Base-by-base conservation (phyloP, 192 early-diverging fungal species). In the Martensiomyces pterosporus region DNA sequence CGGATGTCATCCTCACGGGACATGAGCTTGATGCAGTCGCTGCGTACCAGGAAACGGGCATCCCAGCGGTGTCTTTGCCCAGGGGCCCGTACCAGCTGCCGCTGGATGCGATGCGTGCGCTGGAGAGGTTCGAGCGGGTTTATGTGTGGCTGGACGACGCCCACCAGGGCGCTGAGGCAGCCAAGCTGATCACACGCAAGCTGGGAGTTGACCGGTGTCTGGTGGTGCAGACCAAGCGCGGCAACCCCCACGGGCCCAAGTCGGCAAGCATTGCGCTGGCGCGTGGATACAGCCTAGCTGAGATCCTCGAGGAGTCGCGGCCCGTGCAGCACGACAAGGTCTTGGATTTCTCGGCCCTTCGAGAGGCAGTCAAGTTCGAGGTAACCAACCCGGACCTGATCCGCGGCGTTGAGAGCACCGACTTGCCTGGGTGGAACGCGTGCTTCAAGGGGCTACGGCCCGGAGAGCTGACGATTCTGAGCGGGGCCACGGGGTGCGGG, bases 81-180 rank as follows among this genome's bases (percentile, higher is more conserved):
- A 57, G 42, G 7, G 52, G 67, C 24, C 47, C 71, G 8, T 80
- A 81, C 37, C 82, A 83, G 56, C 60, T 86, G 25, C 80, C 80
- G 3, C 54, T 81, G 36, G 63, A 77, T 18, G 51, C 76, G 19
- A 73, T 84, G 55, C 80, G 79, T 17, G 64, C 79, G 19, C 43
- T 86, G 22, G 82, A 86, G 44, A 68, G 81, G 10, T 86, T 84
- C 44, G 76, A 76, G 26, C 76, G 76, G 24, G 65, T 86, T 5
- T 84, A 86, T 36, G 49, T 86, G 39, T 86, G 84, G 84, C 56
- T 86, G 21, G 76, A 84, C 61, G 82, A 84, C 63, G 77, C 80
- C 57, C 67, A 78, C n/a, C 73, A 80, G 35, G 84, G 84, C 47
- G 68, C 77, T 9, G 67, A 77, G 24, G 76, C 78, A 1, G 76